Evolutionary conservation across 2,329 filamentous ascomycete species (phyloP).

Genomic region (Chaetoscypha palmicola): DNA sequence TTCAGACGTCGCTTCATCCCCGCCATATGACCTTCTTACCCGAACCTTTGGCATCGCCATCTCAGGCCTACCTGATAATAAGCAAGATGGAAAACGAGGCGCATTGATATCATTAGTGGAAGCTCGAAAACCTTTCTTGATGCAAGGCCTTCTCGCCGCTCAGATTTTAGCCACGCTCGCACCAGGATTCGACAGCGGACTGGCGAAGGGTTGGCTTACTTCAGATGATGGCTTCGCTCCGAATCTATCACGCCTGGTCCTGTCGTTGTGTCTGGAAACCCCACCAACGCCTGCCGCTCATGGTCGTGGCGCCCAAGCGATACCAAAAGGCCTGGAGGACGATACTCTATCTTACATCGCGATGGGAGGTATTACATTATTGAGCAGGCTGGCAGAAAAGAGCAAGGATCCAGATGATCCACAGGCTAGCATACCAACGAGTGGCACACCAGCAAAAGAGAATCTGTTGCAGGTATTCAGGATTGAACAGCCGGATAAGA

Average conservation of each 20-base stretch:
- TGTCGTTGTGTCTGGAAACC: conserved; percentile 53
- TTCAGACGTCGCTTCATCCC: conserved; percentile 56
- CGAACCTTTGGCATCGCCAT: conserved; percentile 82
- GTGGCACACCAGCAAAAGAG: conserved; percentile 59
- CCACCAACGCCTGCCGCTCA: conserved; percentile 46
- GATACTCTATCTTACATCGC: conserved; percentile 45
- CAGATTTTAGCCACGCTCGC: conserved; percentile 78
- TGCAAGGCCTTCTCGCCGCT: conserved; percentile 85
- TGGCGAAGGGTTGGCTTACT: conserved; percentile 75
- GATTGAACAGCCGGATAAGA: conserved; percentile 46
- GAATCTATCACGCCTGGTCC: conserved; percentile 69
- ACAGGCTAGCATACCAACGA: conserved; percentile 46
- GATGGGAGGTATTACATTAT: conserved; percentile 57
- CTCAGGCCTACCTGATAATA: conserved; percentile 69
- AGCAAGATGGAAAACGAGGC: conserved; percentile 46
- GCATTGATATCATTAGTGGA: conserved; percentile 64
- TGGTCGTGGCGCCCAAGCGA: conserved; percentile 22
- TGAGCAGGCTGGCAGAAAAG: conserved; percentile 65
- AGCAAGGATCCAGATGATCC: conserved; percentile 49
- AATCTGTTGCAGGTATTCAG: conserved; percentile 60
- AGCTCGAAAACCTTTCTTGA: conserved; percentile 77
- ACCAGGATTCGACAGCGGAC: conserved; percentile 60
- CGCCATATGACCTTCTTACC: conserved; percentile 74
- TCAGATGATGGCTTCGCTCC: conserved; percentile 78
- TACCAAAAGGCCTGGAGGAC: conserved; percentile 29